Evolutionary conservation across 225 moss, liverwort and hornwort species (phyloP).

Genomic region (Sphagnum tenellum): DNA sequence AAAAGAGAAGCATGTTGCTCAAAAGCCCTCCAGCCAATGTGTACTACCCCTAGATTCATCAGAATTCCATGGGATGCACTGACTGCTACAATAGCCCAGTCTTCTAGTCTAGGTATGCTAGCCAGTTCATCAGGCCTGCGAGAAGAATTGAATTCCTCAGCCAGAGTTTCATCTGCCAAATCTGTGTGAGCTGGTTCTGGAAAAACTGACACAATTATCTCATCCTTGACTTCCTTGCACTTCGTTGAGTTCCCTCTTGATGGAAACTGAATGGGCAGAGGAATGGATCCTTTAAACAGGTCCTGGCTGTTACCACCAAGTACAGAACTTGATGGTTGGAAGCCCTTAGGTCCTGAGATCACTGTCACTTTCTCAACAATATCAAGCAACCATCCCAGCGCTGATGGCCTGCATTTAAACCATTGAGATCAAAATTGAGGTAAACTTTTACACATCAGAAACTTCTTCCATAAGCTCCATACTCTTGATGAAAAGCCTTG

Average conservation of each 20-base stretch:
- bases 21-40: constrained; percentile 62
- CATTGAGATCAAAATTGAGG: background rate
- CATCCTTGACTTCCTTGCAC: constrained; percentile 32
- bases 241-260: constrained; percentile 10
- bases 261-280: constrained; percentile 40
- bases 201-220: constrained; percentile 41
- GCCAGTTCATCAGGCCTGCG: constrained; percentile 31
- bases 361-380: constrained; percentile 45
- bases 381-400: constrained; percentile 67
- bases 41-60: constrained; percentile 52
- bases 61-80: constrained; percentile 40
- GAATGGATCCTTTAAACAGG: constrained; percentile 41
- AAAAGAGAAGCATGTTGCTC: constrained; percentile 56
- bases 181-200: constrained; percentile 17
- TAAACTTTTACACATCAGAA: too few relatives aligned
- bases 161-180: background rate
- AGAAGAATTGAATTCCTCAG: background rate
- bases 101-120: constrained; percentile 24
- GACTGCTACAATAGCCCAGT: constrained; percentile 45
- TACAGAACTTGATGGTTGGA: constrained; percentile 13
- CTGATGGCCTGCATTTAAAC: constrained; percentile 43
- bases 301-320: constrained; percentile 22
- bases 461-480: too few relatives aligned
- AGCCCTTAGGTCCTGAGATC: constrained; percentile 27
- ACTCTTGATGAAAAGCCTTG: too few relatives aligned